Conservation (phyloP, 495 filamentous ascomycete genomes). For the Massariosphaeria phaeospora region DNA sequence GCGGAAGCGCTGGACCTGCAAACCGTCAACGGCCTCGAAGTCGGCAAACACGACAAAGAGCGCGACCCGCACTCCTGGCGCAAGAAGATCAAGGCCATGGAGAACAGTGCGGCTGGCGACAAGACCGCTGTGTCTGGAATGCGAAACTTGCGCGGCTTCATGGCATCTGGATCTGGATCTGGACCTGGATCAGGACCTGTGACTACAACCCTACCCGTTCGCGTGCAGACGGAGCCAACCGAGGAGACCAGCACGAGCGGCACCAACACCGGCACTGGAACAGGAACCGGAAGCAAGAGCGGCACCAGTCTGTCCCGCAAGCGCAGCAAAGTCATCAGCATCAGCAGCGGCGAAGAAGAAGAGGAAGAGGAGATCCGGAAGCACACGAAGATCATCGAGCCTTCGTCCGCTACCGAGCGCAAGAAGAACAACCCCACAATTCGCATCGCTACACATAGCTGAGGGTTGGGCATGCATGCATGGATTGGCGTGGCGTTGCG, state of each 20-base stretch:
- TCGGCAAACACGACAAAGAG: conserved; percentile 42
- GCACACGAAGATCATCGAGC: conserved; percentile 4
- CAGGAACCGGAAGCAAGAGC: not conserved
- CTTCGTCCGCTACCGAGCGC: too few species aligned
- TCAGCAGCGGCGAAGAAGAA: conserved; percentile 11
- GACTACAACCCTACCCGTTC: not conserved
- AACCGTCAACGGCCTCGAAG: conserved; percentile 50
- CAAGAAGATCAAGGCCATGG: conserved; percentile 44
- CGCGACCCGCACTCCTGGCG: conserved; percentile 47
- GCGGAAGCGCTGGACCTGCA: conserved; percentile 52
- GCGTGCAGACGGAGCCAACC: not conserved
- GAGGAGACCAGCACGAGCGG: not conserved
- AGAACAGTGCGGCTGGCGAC: conserved; percentile 9
- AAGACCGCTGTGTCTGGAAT: not conserved
- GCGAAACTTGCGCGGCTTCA: conserved; percentile 8
- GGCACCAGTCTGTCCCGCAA: not conserved
- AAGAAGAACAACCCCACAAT: too few species aligned
- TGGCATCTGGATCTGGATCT: not conserved
- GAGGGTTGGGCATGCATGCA: too few species aligned
- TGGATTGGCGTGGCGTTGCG: not conserved
- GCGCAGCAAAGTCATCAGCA: not conserved
- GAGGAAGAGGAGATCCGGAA: conserved; percentile 13
- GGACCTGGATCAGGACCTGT: not conserved
- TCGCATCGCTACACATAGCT: too few species aligned
- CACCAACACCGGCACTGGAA: not conserved